A percentile compares a stretch with the other conserved stretches of the same genome.
Evolutionary conservation across 2,329 filamentous ascomycete genomes (phyloP).

Genomic region (Septoria linicola): DNA sequence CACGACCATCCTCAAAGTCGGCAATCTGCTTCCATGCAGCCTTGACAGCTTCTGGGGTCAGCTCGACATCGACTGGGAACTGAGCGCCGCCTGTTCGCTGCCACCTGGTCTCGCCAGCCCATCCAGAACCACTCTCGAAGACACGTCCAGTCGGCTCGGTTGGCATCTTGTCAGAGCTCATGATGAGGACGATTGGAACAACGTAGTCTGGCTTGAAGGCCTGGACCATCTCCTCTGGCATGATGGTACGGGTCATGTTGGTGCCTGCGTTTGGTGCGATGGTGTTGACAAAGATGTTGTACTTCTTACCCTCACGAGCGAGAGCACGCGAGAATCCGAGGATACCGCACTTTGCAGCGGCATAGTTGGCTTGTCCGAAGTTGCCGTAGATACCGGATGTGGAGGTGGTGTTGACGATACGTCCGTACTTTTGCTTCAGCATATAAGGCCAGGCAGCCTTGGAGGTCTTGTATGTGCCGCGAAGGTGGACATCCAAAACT

Average conservation of each 20-base stretch:
- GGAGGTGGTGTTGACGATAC: slow-evolving; percentile 93
- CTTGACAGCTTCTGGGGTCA: slow-evolving; percentile 81
- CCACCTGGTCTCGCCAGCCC: slow-evolving; percentile 90
- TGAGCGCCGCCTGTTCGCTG: slow-evolving; percentile 85
- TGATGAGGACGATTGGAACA: slow-evolving; percentile 83
- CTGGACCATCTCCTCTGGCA: slow-evolving; percentile 97
- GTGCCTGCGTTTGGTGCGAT: slow-evolving; percentile 98
- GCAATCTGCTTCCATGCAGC: slow-evolving; percentile 74
- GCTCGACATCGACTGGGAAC: slow-evolving; percentile 81
- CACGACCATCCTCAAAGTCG: slow-evolving; percentile 82
- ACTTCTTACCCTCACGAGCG: slow-evolving; percentile 88
- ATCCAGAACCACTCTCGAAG: slow-evolving; percentile 93
- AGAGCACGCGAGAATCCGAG: slow-evolving; percentile 92
- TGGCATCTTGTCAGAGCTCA: slow-evolving; percentile 84
- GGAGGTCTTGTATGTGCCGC: slow-evolving; percentile 93
- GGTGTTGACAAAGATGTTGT: slow-evolving; percentile 98
- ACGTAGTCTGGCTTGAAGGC: slow-evolving; percentile 99
- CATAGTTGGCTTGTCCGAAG: slow-evolving; percentile 98
- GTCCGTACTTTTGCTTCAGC: slow-evolving; percentile 97
- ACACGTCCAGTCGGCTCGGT: slow-evolving; percentile 75
- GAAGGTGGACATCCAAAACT: slow-evolving; percentile 87
- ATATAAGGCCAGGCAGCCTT: slow-evolving; percentile 98
- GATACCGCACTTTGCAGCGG: slow-evolving; percentile 71
- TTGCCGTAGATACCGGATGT: slow-evolving; percentile 98
- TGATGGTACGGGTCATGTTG: slow-evolving; percentile 86